Evolutionary conservation across 139 green algal genomes (phyloP).

Genomic region (Chlorella sp.): DNA sequence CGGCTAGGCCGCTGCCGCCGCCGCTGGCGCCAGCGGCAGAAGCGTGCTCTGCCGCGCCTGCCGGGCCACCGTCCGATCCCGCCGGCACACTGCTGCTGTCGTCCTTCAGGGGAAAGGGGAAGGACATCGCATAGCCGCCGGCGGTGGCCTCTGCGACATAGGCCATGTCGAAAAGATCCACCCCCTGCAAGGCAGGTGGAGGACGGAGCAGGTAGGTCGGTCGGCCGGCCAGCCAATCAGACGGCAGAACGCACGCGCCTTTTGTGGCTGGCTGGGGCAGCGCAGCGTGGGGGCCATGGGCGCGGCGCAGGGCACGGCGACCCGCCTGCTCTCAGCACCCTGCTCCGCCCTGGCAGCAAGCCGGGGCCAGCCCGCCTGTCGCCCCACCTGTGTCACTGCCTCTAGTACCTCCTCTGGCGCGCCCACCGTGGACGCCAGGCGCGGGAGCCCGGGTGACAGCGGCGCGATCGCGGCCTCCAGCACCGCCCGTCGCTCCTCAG

Average conservation of each 20-base stretch:
- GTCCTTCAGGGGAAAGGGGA: slow-evolving; percentile 37
- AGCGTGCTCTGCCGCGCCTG: neutral
- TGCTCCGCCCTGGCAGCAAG: too few species aligned
- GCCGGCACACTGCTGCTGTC: neutral
- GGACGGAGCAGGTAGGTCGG: too few species aligned
- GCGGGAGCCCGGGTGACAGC: slow-evolving; percentile 47
- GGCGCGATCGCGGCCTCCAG: slow-evolving; percentile 38
- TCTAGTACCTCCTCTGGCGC: slow-evolving; percentile 60
- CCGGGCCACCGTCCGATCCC: neutral
- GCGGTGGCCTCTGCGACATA: slow-evolving; percentile 44
- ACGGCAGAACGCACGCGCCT: too few species aligned
- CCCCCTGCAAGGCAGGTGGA: slow-evolving; percentile 6
- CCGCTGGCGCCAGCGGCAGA: neutral
- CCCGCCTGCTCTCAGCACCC: too few species aligned
- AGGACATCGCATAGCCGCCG: slow-evolving; percentile 64
- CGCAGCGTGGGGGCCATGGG: too few species aligned
- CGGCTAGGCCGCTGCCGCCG: neutral
- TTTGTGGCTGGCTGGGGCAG: too few species aligned
- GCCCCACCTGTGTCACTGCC: slow-evolving; percentile 44
- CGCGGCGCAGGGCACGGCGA: too few species aligned
- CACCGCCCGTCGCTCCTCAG: slow-evolving; percentile 31
- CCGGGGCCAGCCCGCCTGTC: too few species aligned
- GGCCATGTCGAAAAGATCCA: slow-evolving; percentile 63
- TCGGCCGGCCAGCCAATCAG: too few species aligned
- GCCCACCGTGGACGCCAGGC: slow-evolving; percentile 43